phyloP scores from a whole-genome alignment of 345 rosid genomes.

The Moricandia moricandioides region DNA sequence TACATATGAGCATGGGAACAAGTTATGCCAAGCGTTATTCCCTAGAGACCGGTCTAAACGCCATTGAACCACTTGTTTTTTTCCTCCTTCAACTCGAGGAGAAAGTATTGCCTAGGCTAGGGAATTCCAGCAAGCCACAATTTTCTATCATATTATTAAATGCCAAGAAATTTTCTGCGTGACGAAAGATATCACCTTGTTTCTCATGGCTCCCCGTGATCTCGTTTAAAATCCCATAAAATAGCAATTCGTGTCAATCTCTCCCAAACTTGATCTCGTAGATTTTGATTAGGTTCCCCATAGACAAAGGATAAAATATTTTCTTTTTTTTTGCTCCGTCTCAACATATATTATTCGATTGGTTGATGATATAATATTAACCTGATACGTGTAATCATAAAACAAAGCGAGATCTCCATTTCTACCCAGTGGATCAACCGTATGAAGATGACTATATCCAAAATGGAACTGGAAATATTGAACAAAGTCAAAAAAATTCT shows the following conservation, averaged over 20 bases:
- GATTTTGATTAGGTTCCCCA: not conserved
- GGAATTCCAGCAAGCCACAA: too few species aligned
- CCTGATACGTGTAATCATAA: not conserved
- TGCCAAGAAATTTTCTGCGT: too few species aligned
- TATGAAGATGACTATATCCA: not conserved
- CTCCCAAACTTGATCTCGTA: not conserved
- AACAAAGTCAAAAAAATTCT: not conserved
- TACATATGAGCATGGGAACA: too few species aligned
- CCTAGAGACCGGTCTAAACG: too few species aligned
- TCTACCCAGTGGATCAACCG: not conserved
- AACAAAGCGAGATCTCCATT: not conserved
- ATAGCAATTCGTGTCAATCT: not conserved
- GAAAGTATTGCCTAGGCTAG: too few species aligned
- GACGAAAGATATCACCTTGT: too few species aligned
- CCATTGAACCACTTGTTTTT: too few species aligned
- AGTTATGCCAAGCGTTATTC: too few species aligned
- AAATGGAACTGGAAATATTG: not conserved
- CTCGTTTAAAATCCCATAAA: not conserved
- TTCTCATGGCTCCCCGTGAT: too few species aligned
- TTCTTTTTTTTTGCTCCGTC: not conserved
- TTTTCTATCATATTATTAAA: too few species aligned
- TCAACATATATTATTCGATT: not conserved
- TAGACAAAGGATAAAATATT: not conserved
- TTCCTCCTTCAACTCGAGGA: too few species aligned
- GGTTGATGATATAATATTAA: not conserved